A percentile compares a stretch with the other conserved stretches of the same genome.
Conservation (phyloP, 345 rosid genomes). For the Draba incana region DNA sequence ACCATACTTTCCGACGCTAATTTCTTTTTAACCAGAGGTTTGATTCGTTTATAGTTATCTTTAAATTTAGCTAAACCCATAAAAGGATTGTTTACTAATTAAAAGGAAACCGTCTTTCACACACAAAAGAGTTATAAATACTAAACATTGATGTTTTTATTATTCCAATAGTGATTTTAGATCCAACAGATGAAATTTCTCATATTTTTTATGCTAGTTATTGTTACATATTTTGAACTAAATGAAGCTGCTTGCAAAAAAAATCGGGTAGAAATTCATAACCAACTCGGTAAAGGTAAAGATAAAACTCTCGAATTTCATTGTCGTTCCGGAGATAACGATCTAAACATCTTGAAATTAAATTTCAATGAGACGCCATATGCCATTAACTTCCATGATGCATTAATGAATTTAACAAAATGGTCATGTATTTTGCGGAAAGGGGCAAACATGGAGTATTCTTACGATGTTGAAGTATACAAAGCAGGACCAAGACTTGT, state of each 20-base stretch:
- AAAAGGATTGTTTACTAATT: neutral
- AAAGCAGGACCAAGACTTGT: neutral
- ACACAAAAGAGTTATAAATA: neutral
- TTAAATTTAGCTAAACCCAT: neutral
- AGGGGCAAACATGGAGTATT: conserved; percentile 1
- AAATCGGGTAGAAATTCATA: neutral
- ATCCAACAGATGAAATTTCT: neutral
- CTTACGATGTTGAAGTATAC: conserved; percentile 6
- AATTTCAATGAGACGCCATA: neutral
- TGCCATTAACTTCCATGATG: conserved; percentile 18
- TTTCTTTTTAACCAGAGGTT: neutral
- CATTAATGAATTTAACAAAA: neutral
- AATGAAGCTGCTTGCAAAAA: neutral
- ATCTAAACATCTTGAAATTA: neutral
- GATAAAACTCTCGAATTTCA: neutral
- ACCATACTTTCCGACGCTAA: neutral
- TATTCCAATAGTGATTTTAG: neutral
- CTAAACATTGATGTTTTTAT: neutral
- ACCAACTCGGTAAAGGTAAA: neutral
- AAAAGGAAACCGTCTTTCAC: neutral
- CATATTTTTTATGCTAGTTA: neutral
- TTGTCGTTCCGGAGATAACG: neutral
- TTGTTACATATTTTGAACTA: neutral
- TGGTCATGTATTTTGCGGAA: conserved; percentile 5
- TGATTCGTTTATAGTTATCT: neutral